phyloP scores from a whole-genome alignment of 768 basidiomycete species.

The Imleria badia region DNA sequence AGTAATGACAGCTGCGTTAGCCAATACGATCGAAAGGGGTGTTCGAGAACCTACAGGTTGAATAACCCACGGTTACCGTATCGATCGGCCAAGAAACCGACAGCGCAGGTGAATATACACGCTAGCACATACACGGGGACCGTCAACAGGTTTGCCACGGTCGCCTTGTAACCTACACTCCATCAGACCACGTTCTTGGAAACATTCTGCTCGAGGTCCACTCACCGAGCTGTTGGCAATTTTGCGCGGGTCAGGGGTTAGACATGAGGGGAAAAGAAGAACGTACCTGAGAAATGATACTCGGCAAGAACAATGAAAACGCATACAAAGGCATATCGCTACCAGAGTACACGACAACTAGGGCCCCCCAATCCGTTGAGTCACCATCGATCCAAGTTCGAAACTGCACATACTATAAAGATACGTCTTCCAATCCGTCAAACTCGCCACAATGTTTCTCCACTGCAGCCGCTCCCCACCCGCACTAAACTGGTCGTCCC shows the following conservation, averaged over 20 bases:
- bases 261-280: not conserved
- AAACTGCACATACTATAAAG: constrained; percentile 24
- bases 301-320: constrained; percentile 75
- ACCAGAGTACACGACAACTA: constrained; percentile 58
- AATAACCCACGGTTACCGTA: constrained; percentile 59
- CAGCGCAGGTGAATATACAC: constrained; percentile 60
- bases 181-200: not conserved
- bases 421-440: constrained; percentile 78
- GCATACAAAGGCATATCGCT: constrained; percentile 71
- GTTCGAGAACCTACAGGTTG: constrained; percentile 50
- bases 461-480: constrained; percentile 60
- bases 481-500: constrained; percentile 70
- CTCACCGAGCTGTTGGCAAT: constrained; percentile 40
- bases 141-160: constrained; percentile 71
- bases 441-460: constrained; percentile 58
- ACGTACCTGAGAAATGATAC: constrained; percentile 69
- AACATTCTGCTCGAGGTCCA: not conserved
- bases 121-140: constrained; percentile 77
- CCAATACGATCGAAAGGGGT: not conserved
- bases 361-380: not conserved
- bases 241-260: not conserved
- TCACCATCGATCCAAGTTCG: not conserved
- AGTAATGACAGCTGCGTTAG: not conserved
- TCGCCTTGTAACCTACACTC: constrained; percentile 59
- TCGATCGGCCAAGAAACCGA: constrained; percentile 64